These are phyloP conservation scores for Colletotrichum limetticola DNA, from an alignment of 2,329 filamentous ascomycete species.

Conservation along the genomic window DNA sequence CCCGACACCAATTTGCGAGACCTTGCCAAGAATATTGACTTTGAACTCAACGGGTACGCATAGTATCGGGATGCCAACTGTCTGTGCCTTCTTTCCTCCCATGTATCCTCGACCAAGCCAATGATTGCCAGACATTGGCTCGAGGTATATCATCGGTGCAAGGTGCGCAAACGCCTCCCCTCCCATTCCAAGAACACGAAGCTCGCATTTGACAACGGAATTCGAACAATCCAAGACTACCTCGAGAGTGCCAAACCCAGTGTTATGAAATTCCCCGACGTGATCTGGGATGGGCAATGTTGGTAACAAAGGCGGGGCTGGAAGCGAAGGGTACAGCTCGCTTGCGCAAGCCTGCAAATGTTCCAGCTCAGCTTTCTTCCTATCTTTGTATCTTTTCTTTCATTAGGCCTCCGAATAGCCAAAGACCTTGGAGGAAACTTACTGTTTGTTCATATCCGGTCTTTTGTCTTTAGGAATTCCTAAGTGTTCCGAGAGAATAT, in stretches of 20 bases:
- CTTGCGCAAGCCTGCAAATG: slow-evolving; percentile 36
- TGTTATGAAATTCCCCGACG: slow-evolving; percentile 52
- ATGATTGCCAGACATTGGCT: slow-evolving; percentile 35
- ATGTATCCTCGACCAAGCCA: slow-evolving; percentile 34
- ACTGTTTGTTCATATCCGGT: slow-evolving; percentile 34
- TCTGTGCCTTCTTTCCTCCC: not conserved
- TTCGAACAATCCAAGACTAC: slow-evolving; percentile 34
- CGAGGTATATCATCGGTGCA: slow-evolving; percentile 6
- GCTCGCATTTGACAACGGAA: slow-evolving; percentile 27
- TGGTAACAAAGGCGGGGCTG: slow-evolving; percentile 42
- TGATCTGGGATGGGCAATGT: slow-evolving; percentile 53
- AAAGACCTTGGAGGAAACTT: not conserved
- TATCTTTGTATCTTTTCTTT: not conserved
- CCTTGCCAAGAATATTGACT: not conserved
- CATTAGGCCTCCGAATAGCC: not conserved
- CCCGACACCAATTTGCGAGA: slow-evolving; percentile 15
- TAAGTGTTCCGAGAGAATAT: slow-evolving; percentile 45
- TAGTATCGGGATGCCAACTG: not conserved
- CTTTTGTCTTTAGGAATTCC: slow-evolving; percentile 35
- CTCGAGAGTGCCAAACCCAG: slow-evolving; percentile 37
- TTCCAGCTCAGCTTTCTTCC: not conserved
- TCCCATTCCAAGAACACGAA: slow-evolving; percentile 18
- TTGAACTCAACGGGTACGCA: slow-evolving; percentile 19
- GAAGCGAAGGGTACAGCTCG: slow-evolving; percentile 32
- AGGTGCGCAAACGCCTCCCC: slow-evolving; percentile 3